Evolutionary conservation across 1,284 basidiomycete species (phyloP).

Genomic region (Boletus mariae): DNA sequence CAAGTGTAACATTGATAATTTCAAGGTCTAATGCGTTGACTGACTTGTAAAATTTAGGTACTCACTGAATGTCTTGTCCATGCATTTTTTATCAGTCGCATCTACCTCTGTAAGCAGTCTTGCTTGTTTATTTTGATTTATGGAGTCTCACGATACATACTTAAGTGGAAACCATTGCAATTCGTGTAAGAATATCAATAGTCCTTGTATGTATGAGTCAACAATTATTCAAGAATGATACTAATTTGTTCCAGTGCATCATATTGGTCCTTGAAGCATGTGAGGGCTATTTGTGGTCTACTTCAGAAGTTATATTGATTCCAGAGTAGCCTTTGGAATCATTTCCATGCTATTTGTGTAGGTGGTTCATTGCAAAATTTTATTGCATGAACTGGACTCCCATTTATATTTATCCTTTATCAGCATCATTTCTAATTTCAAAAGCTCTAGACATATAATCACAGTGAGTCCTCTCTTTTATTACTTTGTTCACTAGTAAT

Average conservation of each 20-base stretch:
- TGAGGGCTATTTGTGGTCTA: slow-evolving; percentile 1
- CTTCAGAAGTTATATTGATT: neutral
- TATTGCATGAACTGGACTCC: neutral
- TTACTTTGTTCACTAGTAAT: neutral
- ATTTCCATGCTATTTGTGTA: slow-evolving; percentile 35
- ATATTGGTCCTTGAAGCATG: slow-evolving; percentile 22
- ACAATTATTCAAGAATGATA: neutral
- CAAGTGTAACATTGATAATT: slow-evolving; percentile 11
- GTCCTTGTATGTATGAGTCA: slow-evolving; percentile 18
- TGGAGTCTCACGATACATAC: neutral
- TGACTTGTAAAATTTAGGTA: slow-evolving; percentile 15
- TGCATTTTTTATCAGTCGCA: slow-evolving; percentile 22
- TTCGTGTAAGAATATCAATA: neutral
- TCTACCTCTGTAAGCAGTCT: slow-evolving; percentile 21
- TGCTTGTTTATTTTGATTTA: neutral
- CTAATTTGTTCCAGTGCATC: slow-evolving; percentile 13
- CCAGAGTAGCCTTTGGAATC: slow-evolving; percentile 28
- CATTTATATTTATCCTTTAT: neutral
- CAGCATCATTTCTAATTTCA: slow-evolving; percentile 1
- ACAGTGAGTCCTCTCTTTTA: slow-evolving; percentile 3
- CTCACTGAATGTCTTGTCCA: slow-evolving; percentile 23
- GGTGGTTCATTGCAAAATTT: slow-evolving; percentile 3
- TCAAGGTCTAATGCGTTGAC: neutral
- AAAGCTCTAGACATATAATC: neutral
- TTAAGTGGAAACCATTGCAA: slow-evolving; percentile 10